phyloP scores from a whole-genome alignment of 2,329 filamentous ascomycete species.

The Fusarium domesticum region DNA sequence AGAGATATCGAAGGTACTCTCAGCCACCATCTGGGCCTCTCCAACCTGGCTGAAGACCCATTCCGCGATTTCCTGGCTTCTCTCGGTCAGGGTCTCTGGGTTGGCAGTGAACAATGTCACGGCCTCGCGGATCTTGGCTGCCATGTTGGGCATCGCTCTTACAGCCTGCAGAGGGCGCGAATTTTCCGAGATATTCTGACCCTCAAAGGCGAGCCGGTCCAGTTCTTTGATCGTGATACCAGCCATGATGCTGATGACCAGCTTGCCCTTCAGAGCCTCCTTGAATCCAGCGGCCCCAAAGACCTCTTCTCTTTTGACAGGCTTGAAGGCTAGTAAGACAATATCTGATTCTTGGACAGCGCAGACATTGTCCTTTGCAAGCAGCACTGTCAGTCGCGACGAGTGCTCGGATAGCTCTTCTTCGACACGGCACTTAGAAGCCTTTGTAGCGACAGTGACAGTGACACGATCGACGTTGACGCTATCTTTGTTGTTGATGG shows the following conservation, averaged over 20 bases:
- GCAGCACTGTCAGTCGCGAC: neutral
- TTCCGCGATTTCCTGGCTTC: neutral
- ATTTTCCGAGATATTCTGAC: neutral
- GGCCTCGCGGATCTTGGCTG: slow-evolving; percentile 10
- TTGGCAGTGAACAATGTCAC: slow-evolving; percentile 8
- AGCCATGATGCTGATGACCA: slow-evolving; percentile 10
- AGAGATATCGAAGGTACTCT: slow-evolving; percentile 7
- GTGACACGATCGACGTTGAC: slow-evolving; percentile 2
- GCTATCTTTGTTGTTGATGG: slow-evolving; percentile 1
- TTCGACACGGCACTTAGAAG: slow-evolving; percentile 3
- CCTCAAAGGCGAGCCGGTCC: neutral
- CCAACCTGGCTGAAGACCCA: slow-evolving; percentile 11
- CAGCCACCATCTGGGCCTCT: slow-evolving; percentile 1
- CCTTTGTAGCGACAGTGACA: slow-evolving; percentile 6
- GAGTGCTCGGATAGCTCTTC: slow-evolving; percentile 2
- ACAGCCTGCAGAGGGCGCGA: slow-evolving; percentile 1
- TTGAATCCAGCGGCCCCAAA: slow-evolving; percentile 5
- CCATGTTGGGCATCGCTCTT: slow-evolving; percentile 11
- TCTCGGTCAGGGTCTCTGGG: neutral
- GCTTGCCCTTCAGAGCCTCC: slow-evolving; percentile 3
- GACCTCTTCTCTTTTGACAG: slow-evolving; percentile 10
- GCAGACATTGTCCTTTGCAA: slow-evolving; percentile 2
- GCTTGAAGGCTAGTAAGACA: slow-evolving; percentile 9
- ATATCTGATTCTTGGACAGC: slow-evolving; percentile 9
- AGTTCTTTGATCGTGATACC: slow-evolving; percentile 7